Base-by-base conservation (phyloP, 345 rosid species). In the Kernera saxatilis region DNA sequence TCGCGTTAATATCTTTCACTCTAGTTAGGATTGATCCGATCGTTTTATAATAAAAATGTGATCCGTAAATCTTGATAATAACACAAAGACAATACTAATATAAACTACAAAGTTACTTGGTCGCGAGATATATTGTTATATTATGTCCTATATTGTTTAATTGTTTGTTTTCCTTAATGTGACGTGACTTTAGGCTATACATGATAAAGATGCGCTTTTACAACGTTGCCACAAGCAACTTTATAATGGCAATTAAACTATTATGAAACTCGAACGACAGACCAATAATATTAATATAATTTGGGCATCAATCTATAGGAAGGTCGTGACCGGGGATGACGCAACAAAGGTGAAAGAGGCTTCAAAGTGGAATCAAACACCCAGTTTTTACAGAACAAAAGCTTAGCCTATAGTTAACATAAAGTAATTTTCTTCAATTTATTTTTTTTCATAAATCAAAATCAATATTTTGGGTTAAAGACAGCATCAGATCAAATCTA, bases 401-500 rank as follows among this genome's bases (percentile, higher is more conserved):
- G 78, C 43, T 25, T 68, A 25, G 61, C 70, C 64, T 75, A 44
- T 68, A 50, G 7, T 11, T 32, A 51, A 54, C 51, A 39, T 67
- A 15, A 65, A 36, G 30, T 54, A 8, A 9, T 21, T 39, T 39
- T 50, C 21, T 2, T 5, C 56, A 11, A 14, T 52, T 9, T 8
- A 17, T 17, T 37, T 30, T 18, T n/a, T 30, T 61, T 15, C 8
- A 54, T 25, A 41, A 18, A 56, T 27, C 30, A 55, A 46, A 48
- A 67, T 60, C 45, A 59, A 41, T 74, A 61, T 44, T 59, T 60
- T 50, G 56, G 56, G 41, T 60, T 68, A 75, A 67, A 58, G 50
- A 68, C 55, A 44, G 74, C 74, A 68, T 60, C 78, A 75, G 78
- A 68, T 75, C 74, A 75, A 68, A 75, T 75, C 77, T 65, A 45